Percentiles rank a stretch among this genome's conserved stretches.
phyloP scores from a whole-genome alignment of 169 alveolate genomes.

The Toxoplasma gondii region DNA sequence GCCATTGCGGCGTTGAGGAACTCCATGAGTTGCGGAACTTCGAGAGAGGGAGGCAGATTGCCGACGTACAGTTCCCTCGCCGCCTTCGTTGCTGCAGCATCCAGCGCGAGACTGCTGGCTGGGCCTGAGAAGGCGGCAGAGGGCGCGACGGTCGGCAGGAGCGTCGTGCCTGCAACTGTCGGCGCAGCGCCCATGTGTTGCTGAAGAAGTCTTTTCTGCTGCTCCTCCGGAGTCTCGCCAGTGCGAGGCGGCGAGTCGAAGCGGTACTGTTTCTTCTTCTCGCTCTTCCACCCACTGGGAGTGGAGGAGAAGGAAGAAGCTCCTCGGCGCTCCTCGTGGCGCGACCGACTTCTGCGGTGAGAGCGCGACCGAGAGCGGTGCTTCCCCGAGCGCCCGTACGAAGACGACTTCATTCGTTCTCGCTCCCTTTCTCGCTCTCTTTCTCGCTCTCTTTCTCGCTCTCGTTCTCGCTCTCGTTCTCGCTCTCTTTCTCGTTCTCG shows the following conservation, averaged over 20 bases:
- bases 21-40: conserved; percentile 81
- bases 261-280: conserved; percentile 50
- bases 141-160: conserved; percentile 13
- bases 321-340: conserved; percentile 2
- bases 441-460: neutral
- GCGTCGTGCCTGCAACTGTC: neutral
- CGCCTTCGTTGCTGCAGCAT: conserved; percentile 73
- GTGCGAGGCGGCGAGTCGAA: conserved; percentile 66
- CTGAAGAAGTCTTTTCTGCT: conserved; percentile 2
- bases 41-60: conserved; percentile 82
- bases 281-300: conserved; percentile 53
- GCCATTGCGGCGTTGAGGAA: conserved; percentile 81
- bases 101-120: conserved; percentile 59
- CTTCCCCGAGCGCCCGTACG: conserved; percentile 3
- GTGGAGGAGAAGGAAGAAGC: neutral
- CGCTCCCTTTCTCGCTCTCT: neutral
- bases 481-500: neutral
- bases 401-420: neutral
- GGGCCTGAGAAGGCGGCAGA: conserved; percentile 50
- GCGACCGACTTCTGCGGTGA: neutral
- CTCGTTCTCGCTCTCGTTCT: neutral
- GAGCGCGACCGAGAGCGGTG: conserved; percentile 4
- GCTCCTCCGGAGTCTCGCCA: conserved; percentile 41
- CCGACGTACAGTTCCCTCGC: conserved; percentile 86
- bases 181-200: conserved; percentile 39